Evolutionary conservation across 2,329 filamentous ascomycete species (phyloP).

Genomic region (Colletotrichum tropicicola): DNA sequence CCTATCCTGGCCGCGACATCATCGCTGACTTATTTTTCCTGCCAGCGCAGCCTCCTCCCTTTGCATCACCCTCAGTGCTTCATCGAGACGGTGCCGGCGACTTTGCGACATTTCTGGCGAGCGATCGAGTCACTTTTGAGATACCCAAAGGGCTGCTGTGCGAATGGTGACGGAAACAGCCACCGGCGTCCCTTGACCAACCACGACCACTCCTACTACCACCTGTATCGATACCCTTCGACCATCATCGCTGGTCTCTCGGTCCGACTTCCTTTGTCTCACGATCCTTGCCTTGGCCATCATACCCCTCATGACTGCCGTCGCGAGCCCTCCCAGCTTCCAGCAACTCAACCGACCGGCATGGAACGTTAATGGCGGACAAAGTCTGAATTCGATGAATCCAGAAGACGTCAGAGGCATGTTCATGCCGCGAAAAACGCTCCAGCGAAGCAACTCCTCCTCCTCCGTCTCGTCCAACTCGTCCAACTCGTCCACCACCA

Average conservation of each 20-base stretch:
- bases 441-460: constrained; percentile 89
- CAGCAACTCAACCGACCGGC: constrained; percentile 69
- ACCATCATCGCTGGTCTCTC: constrained; percentile 28
- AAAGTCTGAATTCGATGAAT: constrained; percentile 73
- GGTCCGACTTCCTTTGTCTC: constrained; percentile 20
- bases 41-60: constrained; percentile 27
- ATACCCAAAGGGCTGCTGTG: constrained; percentile 10
- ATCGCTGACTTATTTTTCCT: constrained; percentile 30
- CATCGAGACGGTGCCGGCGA: neutral
- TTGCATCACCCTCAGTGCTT: neutral
- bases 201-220: neutral
- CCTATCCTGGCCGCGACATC: constrained; percentile 31
- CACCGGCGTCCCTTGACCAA: constrained; percentile 9
- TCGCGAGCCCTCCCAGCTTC: constrained; percentile 72
- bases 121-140: neutral
- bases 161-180: constrained; percentile 26
- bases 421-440: constrained; percentile 87
- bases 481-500: constrained; percentile 69
- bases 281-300: constrained; percentile 27
- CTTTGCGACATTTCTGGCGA: neutral
- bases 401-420: constrained; percentile 86
- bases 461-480: constrained; percentile 80
- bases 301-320: constrained; percentile 69
- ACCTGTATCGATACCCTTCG: constrained; percentile 34
- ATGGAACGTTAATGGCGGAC: constrained; percentile 70